A percentile compares a stretch with the other conserved stretches of the same genome.
Evolutionary conservation across 2,329 filamentous ascomycete genomes (phyloP).

Genomic region (Zymoseptoria passerinii): DNA sequence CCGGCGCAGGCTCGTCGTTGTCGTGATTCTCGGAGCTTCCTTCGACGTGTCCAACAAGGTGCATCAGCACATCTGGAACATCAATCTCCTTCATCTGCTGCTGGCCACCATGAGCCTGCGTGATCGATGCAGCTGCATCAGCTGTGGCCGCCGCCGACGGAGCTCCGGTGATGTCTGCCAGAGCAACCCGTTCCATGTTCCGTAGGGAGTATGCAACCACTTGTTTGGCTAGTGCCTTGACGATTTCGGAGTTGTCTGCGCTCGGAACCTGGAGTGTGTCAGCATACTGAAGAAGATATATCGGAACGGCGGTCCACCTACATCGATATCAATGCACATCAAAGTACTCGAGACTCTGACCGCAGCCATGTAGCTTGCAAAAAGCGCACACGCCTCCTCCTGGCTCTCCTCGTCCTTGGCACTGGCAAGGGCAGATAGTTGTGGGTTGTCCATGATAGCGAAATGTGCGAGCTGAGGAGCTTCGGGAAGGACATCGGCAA

Average conservation of each 20-base stretch:
- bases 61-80: conserved; percentile 77
- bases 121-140: conserved; percentile 37
- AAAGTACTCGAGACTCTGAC: conserved; percentile 74
- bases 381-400: conserved; percentile 89
- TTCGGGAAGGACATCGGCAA: conserved; percentile 86
- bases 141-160: conserved; percentile 30
- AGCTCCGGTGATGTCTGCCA: conserved; percentile 48
- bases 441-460: conserved; percentile 73
- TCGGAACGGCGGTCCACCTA: conserved; percentile 16
- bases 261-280: conserved; percentile 49
- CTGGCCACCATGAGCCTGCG: conserved; percentile 36
- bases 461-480: conserved; percentile 73
- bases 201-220: conserved; percentile 89
- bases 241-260: conserved; percentile 74
- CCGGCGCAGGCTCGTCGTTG: conserved; percentile 62
- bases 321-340: conserved; percentile 84
- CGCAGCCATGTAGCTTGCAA: conserved; percentile 83
- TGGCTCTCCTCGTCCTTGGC: conserved; percentile 71
- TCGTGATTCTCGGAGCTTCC: conserved; percentile 45
- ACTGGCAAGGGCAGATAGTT: conserved; percentile 60
- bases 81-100: conserved; percentile 48
- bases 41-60: conserved; percentile 69
- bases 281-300: neutral
- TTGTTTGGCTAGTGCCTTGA: conserved; percentile 85
- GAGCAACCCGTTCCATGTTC: conserved; percentile 75